Percentiles rank a stretch among this genome's conserved stretches.
Evolutionary conservation across 495 filamentous ascomycete genomes (phyloP).

Genomic region (Neurospora tetrasperma): DNA sequence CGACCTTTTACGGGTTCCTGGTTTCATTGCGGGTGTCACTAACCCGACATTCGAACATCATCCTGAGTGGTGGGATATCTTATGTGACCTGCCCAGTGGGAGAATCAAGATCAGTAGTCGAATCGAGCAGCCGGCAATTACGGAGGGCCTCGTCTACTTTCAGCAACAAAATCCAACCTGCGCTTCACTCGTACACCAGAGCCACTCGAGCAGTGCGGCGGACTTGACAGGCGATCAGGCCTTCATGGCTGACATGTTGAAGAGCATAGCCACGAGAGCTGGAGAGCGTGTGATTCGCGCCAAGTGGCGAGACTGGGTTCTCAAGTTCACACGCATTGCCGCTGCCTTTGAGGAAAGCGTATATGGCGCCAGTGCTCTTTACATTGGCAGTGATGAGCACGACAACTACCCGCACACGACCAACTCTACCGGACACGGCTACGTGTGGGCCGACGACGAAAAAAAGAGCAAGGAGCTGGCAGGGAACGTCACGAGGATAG

Average conservation of each 20-base stretch:
- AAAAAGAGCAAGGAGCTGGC: constrained; percentile 76
- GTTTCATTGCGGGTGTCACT: constrained; percentile 96
- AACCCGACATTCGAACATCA: constrained; percentile 94
- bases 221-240: constrained; percentile 81
- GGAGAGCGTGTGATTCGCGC: constrained; percentile 83
- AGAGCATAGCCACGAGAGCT: constrained; percentile 72
- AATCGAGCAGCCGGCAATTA: constrained; percentile 65
- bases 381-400: constrained; percentile 67
- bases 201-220: constrained; percentile 19
- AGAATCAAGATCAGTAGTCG: constrained; percentile 85
- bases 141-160: constrained; percentile 74
- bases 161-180: constrained; percentile 63
- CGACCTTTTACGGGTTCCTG: constrained; percentile 87
- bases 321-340: constrained; percentile 82
- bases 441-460: constrained; percentile 81
- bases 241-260: constrained; percentile 79
- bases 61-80: constrained; percentile 94
- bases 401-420: constrained; percentile 36
- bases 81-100: constrained; percentile 87
- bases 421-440: constrained; percentile 58
- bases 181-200: constrained; percentile 34
- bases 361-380: constrained; percentile 83
- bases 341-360: constrained; percentile 93
- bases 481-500: constrained; percentile 82
- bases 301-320: constrained; percentile 84